These are phyloP conservation scores for Pholiota adiposa DNA, from an alignment of 1,284 basidiomycete genomes.

Conservation along the genomic window DNA sequence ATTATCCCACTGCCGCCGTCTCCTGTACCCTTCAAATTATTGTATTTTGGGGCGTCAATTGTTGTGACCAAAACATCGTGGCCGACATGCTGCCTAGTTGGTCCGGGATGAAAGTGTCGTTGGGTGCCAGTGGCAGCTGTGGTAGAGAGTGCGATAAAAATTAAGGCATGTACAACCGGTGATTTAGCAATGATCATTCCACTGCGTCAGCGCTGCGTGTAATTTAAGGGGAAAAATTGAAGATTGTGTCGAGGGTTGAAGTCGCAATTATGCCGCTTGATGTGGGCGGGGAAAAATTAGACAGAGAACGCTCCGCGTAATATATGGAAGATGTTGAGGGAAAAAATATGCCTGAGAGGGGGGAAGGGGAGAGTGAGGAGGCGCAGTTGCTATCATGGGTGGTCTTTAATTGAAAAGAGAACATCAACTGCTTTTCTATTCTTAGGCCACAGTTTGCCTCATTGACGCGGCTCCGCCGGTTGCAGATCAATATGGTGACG, in stretches of 20 bases:
- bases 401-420: constrained; percentile 1
- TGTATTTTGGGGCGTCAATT: constrained; percentile 5
- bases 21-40: constrained; percentile 3
- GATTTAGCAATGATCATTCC: constrained; percentile 5
- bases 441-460: neutral
- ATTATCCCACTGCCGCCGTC: constrained; percentile 7
- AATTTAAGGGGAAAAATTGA: neutral
- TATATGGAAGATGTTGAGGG: neutral
- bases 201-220: neutral
- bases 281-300: neutral
- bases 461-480: neutral
- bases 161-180: neutral
- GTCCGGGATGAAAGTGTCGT: neutral
- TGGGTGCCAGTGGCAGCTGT: neutral
- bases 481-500: neutral
- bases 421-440: neutral
- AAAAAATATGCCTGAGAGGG: neutral
- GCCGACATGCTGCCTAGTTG: neutral
- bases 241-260: neutral
- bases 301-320: neutral
- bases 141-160: neutral
- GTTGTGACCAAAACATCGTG: constrained; percentile 7
- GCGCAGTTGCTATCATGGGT: neutral
- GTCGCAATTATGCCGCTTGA: neutral
- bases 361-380: neutral